phyloP scores from a whole-genome alignment of 768 basidiomycete species.

The Clavulina sp. region DNA sequence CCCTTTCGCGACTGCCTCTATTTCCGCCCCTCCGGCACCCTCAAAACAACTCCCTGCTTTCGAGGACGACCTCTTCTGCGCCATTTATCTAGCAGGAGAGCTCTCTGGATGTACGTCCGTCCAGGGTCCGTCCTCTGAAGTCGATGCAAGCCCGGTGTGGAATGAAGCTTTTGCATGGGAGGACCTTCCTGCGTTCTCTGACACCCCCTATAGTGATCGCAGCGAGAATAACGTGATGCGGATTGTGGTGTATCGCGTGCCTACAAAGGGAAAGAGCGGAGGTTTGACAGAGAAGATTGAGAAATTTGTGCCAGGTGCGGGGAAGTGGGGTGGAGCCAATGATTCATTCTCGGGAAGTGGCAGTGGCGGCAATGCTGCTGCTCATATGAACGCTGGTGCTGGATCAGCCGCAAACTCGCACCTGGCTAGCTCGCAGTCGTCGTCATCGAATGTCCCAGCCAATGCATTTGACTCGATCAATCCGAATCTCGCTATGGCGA shows the following conservation, averaged over 20 bases:
- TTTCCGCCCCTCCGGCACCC: not conserved
- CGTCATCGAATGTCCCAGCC: too few species aligned
- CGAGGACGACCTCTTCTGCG: constrained; percentile 61
- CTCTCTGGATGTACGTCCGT: constrained; percentile 60
- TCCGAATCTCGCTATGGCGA: too few species aligned
- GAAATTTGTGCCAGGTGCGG: constrained; percentile 40
- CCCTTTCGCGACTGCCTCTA: constrained; percentile 3
- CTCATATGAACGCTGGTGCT: too few species aligned
- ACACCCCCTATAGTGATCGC: not conserved
- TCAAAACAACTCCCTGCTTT: constrained; percentile 26
- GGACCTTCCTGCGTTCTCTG: constrained; percentile 54
- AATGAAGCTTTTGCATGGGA: constrained; percentile 59
- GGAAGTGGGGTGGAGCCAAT: too few species aligned
- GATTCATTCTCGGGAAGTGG: too few species aligned
- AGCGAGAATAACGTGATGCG: not conserved
- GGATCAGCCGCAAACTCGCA: too few species aligned
- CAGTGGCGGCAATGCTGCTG: too few species aligned
- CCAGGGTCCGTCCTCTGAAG: too few species aligned
- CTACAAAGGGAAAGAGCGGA: too few species aligned
- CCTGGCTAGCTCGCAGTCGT: constrained; percentile 11
- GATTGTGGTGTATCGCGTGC: not conserved
- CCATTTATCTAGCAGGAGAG: constrained; percentile 44
- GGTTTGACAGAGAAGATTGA: too few species aligned
- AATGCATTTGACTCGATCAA: too few species aligned
- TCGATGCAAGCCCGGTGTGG: constrained; percentile 39